A percentile compares a stretch with the other conserved stretches of the same genome.
phyloP scores from a whole-genome alignment of 2,329 filamentous ascomycete species.

The Aspergillus jensenii region DNA sequence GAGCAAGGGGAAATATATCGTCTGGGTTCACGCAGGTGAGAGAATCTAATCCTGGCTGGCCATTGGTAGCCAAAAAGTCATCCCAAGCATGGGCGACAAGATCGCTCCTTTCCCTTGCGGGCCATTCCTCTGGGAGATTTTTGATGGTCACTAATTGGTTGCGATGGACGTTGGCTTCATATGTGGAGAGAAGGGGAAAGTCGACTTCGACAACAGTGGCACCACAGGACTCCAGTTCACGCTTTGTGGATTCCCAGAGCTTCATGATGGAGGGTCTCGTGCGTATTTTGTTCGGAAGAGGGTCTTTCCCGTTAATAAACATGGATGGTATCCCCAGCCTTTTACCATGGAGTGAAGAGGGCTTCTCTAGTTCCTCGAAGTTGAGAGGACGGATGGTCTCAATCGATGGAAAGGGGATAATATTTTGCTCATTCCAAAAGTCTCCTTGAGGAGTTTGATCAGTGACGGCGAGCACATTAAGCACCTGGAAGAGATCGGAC shows the following conservation, averaged over 20 bases:
- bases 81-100: constrained; percentile 55
- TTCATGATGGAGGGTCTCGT: constrained; percentile 41
- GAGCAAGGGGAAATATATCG: constrained; percentile 38
- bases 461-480: constrained; percentile 49
- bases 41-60: constrained; percentile 38
- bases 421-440: constrained; percentile 56
- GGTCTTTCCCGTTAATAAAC: constrained; percentile 47
- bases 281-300: constrained; percentile 32
- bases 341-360: constrained; percentile 41
- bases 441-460: constrained; percentile 48
- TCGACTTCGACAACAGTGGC: constrained; percentile 34
- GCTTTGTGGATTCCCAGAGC: constrained; percentile 32
- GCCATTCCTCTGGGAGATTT: constrained; percentile 48
- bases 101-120: constrained; percentile 47
- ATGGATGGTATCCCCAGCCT: constrained; percentile 53
- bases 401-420: constrained; percentile 41
- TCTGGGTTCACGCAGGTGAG: constrained; percentile 42
- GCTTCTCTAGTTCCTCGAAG: constrained; percentile 30
- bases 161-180: constrained; percentile 35
- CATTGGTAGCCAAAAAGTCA: constrained; percentile 48
- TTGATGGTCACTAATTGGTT: constrained; percentile 41
- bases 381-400: constrained; percentile 34
- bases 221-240: constrained; percentile 29
- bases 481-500: constrained; percentile 50
- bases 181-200: constrained; percentile 33